phyloP scores from a whole-genome alignment of 768 basidiomycete species.

The Calocera cornea region DNA sequence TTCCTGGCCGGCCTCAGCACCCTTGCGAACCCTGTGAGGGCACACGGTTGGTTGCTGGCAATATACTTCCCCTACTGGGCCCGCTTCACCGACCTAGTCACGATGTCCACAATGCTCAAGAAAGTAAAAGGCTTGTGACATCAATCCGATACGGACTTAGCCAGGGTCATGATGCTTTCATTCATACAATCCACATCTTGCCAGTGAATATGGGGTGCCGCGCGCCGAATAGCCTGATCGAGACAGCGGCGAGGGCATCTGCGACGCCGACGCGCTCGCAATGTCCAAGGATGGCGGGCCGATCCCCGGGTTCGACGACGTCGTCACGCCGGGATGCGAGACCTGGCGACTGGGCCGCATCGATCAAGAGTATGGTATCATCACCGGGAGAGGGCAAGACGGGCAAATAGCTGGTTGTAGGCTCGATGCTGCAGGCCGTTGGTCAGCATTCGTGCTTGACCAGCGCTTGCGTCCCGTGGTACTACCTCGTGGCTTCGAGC shows the following conservation, averaged over 20 bases:
- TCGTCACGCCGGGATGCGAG: constrained; percentile 27
- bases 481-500: constrained; percentile 59
- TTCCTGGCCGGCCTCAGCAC: no score
- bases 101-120: no score
- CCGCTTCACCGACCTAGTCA: no score
- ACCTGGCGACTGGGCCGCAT: constrained; percentile 24
- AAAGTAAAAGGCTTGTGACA: no score
- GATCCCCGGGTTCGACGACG: constrained; percentile 54
- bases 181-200: no score
- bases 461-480: constrained; percentile 71
- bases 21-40: no score
- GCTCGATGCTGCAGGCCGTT: constrained; percentile 53
- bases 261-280: constrained; percentile 72
- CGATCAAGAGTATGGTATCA: constrained; percentile 55
- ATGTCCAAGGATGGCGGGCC: constrained; percentile 80
- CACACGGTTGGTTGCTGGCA: no score
- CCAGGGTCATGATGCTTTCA: no score
- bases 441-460: constrained; percentile 81
- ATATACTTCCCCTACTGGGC: no score
- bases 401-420: constrained; percentile 33
- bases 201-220: no score
- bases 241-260: constrained; percentile 52
- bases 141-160: no score
- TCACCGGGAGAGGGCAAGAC: constrained; percentile 21
- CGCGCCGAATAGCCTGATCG: constrained; percentile 69